Percentiles rank a stretch among this genome's conserved stretches.
phyloP scores from a whole-genome alignment of 768 basidiomycete species.

The Cystobasidium onofrii region DNA sequence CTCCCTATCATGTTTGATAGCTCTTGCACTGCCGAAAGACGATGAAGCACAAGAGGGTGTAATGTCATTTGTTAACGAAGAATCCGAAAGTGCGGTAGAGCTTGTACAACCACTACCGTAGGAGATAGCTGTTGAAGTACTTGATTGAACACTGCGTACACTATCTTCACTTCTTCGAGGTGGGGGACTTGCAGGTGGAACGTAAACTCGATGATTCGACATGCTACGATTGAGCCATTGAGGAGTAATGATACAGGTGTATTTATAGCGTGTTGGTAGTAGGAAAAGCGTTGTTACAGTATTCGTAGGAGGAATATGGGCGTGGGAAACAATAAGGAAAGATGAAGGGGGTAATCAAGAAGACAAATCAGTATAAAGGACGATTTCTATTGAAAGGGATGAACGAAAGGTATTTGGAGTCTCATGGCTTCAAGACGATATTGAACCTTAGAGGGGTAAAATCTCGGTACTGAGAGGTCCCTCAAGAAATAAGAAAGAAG shows the following conservation, averaged over 20 bases:
- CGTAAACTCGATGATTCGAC: not conserved
- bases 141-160: not conserved
- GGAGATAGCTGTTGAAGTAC: not conserved
- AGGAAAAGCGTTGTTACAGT: not conserved
- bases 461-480: no score
- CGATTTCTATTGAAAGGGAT: not conserved
- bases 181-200: not conserved
- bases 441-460: no score
- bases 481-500: not conserved
- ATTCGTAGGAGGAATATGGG: not conserved
- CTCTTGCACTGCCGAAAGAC: not conserved
- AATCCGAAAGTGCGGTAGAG: not conserved
- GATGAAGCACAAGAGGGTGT: not conserved
- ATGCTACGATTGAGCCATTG: not conserved
- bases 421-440: no score
- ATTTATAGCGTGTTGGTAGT: no score
- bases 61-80: not conserved
- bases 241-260: not conserved
- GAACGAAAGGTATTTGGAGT: not conserved
- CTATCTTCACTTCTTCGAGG: conserved; percentile 12
- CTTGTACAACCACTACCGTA: not conserved
- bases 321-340: not conserved
- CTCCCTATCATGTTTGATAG: not conserved
- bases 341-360: not conserved
- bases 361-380: not conserved